These are phyloP conservation scores for Cephalotrichum gorgonifer DNA, from an alignment of 2,329 filamentous ascomycete genomes.

Conservation along the genomic window DNA sequence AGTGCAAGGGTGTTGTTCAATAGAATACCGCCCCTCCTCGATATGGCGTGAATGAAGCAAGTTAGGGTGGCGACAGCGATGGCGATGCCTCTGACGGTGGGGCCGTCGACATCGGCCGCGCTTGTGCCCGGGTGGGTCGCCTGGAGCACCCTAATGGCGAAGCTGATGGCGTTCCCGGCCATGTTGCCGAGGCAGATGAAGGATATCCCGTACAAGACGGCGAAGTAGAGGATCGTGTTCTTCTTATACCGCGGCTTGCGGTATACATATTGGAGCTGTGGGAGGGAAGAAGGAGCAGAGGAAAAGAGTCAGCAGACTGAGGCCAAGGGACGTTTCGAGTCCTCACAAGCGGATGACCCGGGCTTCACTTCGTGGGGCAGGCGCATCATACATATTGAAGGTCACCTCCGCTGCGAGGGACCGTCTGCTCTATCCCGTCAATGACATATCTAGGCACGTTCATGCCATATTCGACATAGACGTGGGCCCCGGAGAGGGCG, in stretches of 20 bases:
- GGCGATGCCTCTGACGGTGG: slow-evolving; percentile 33
- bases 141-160: slow-evolving; percentile 28
- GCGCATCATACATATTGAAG: slow-evolving; percentile 30
- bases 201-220: slow-evolving; percentile 31
- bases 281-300: too few species aligned
- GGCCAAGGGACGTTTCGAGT: too few species aligned
- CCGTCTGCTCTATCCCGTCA: slow-evolving; percentile 24
- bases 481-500: slow-evolving; percentile 22
- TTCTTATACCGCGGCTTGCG: slow-evolving; percentile 22
- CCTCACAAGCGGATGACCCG: too few species aligned
- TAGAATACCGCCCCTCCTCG: slow-evolving; percentile 36
- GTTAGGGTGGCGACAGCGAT: slow-evolving; percentile 29
- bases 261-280: slow-evolving; percentile 32
- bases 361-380: too few species aligned
- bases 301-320: not conserved
- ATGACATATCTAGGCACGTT: slow-evolving; percentile 31
- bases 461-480: slow-evolving; percentile 34
- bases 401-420: slow-evolving; percentile 34
- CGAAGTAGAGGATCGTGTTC: slow-evolving; percentile 25
- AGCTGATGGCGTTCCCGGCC: slow-evolving; percentile 35
- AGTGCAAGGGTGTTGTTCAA: slow-evolving; percentile 40
- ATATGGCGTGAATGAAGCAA: slow-evolving; percentile 36
- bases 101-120: slow-evolving; percentile 10
- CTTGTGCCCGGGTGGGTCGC: slow-evolving; percentile 19
- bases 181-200: slow-evolving; percentile 38